Evolutionary conservation across 2,329 filamentous ascomycete species (phyloP), one percentile per base, ranked within the genome.

Genomic region (Fusarium temperatum): DNA sequence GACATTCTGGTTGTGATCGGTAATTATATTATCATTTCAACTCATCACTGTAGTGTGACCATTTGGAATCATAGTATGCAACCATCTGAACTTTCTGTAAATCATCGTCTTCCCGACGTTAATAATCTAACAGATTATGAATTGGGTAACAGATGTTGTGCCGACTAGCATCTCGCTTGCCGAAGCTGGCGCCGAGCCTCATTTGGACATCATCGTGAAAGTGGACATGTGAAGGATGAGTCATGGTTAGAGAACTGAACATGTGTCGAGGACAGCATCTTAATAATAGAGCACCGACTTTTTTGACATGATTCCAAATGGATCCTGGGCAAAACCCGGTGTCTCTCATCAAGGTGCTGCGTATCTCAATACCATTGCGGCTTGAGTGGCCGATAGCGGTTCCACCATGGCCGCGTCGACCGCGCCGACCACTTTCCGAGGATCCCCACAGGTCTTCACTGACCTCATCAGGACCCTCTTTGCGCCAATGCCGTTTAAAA

Each of bases 311-410:
- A 74, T 74, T 74, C 72, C 72, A 74, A 74, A 74, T 61, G 26
- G 18, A 41, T n/a, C 56, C 59, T 54, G 61, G 54, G 44, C 62
- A 58, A 53, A 53, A 42, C 62, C 45, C 28, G 36, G 41, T 54
- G 38, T 47, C 71, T 64, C 70, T 77, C 75, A 77, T 77, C 75
- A 76, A 76, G 69, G 75, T 75, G 30, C 60, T 67, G 57, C 70
- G 47, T 65, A 45, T 60, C 54, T 63, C 60, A 66, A 67, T 42
- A 60, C 48, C 48, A 63, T 44, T 55, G 61, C 55, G 66, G 41
- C 59, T 54, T 70, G 36, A 47, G 53, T 65, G 65, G 61, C 68
- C 72, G 63, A 66, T 58, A 36, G 63, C 54, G 75, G 74, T 69
- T 68, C 75, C 74, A 78, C 75, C 65, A 59, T 63, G 65, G 61